Evolutionary conservation across 768 basidiomycete species (phyloP).

Genomic region (Rhizopogon salebrosus): DNA sequence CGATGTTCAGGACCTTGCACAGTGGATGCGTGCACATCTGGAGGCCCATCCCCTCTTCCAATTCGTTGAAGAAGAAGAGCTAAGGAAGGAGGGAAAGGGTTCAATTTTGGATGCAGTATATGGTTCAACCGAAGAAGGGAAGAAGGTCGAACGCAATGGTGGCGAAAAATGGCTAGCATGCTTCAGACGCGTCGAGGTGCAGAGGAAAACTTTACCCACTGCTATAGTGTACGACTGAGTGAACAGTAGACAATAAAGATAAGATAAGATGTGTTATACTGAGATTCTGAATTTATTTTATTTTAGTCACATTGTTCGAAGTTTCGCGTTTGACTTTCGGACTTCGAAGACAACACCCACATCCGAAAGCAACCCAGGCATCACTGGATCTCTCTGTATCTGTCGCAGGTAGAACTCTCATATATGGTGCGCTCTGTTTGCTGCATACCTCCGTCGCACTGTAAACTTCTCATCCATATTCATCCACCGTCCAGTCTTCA

Average conservation of each 20-base stretch:
- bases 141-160: slow-evolving; percentile 88
- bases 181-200: slow-evolving; percentile 57
- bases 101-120: slow-evolving; percentile 79
- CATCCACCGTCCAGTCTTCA: slow-evolving; percentile 34
- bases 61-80: slow-evolving; percentile 63
- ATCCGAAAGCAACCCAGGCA: too few relatives aligned
- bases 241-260: too few relatives aligned
- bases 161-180: slow-evolving; percentile 93
- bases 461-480: not conserved
- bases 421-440: not conserved
- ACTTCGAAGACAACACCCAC: too few relatives aligned
- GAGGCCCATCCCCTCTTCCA: slow-evolving; percentile 85
- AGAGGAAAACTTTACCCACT: not conserved
- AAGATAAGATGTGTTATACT: too few relatives aligned
- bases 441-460: not conserved
- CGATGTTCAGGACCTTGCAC: slow-evolving; percentile 88
- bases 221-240: too few relatives aligned
- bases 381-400: too few relatives aligned
- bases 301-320: too few relatives aligned
- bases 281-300: too few relatives aligned
- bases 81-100: slow-evolving; percentile 73
- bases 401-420: too few relatives aligned
- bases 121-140: slow-evolving; percentile 90
- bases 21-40: slow-evolving; percentile 95
- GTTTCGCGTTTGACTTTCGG: too few relatives aligned